Conservation (phyloP, 1,284 basidiomycete genomes). For the Cutaneotrichosporon arboriforme region DNA sequence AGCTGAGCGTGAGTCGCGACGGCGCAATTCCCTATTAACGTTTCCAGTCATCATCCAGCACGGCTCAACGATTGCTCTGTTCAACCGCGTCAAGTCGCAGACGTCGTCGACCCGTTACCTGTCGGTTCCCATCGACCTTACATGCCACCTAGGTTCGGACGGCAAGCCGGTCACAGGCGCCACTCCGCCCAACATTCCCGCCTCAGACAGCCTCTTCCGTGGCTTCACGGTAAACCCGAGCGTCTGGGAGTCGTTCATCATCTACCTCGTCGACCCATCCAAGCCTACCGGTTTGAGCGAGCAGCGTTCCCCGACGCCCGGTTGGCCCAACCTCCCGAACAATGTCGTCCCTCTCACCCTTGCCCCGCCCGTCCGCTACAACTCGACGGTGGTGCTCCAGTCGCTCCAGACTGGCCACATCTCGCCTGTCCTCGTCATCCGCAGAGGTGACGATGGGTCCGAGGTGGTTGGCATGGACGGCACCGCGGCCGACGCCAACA, state of each 20-base stretch:
- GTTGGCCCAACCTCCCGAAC: conserved; percentile 66
- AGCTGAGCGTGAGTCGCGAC: conserved; percentile 67
- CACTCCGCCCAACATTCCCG: conserved; percentile 12
- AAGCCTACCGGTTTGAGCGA: conserved; percentile 69
- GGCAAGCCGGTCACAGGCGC: conserved; percentile 74
- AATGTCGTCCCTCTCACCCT: conserved; percentile 64
- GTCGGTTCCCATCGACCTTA: conserved; percentile 83
- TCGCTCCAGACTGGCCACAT: conserved; percentile 89
- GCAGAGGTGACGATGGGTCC: conserved; percentile 85
- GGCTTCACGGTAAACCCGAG: conserved; percentile 50
- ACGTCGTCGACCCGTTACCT: conserved; percentile 94
- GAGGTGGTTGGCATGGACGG: conserved; percentile 76
- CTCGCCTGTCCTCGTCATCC: conserved; percentile 85
- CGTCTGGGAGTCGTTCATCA: conserved; percentile 74
- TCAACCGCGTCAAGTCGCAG: conserved; percentile 88
- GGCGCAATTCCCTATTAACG: conserved; percentile 3
- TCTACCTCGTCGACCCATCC: conserved; percentile 67
- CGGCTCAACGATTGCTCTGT: conserved; percentile 88
- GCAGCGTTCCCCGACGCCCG: conserved; percentile 60
- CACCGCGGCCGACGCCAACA: conserved; percentile 18
- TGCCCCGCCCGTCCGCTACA: conserved; percentile 75
- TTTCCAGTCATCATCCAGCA: conserved; percentile 82
- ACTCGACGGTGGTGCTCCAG: conserved; percentile 90
- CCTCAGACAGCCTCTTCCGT: conserved; percentile 20
- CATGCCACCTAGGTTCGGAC: conserved; percentile 84